phyloP scores from a whole-genome alignment of 352 stramenopile species.

The Globisporangium apiculatum region DNA sequence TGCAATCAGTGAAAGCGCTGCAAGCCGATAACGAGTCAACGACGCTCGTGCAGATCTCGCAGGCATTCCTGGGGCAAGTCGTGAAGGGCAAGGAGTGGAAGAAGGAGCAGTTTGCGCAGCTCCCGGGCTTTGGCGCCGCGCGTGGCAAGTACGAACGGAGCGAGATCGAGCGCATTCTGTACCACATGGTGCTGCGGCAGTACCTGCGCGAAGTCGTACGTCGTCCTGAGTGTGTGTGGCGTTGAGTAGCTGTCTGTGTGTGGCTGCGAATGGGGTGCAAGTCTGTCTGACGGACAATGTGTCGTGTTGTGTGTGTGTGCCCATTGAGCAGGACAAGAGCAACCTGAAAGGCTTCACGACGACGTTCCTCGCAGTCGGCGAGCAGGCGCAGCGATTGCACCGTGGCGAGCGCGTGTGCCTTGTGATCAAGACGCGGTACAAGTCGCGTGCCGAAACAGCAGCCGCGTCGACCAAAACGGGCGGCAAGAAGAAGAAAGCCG shows the following conservation, averaged over 20 bases:
- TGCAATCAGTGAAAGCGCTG: slow-evolving; percentile 42
- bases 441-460: slow-evolving; percentile 19
- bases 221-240: not conserved
- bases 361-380: slow-evolving; percentile 63
- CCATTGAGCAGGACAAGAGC: slow-evolving; percentile 45
- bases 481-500: slow-evolving; percentile 26
- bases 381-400: slow-evolving; percentile 40
- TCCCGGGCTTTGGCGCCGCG: slow-evolving; percentile 56
- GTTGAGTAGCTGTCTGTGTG: no score
- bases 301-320: not conserved
- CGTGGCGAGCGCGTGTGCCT: slow-evolving; percentile 69
- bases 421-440: slow-evolving; percentile 71
- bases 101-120: slow-evolving; percentile 46
- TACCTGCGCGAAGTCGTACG: slow-evolving; percentile 68
- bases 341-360: slow-evolving; percentile 82
- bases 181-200: slow-evolving; percentile 84
- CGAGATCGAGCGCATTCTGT: slow-evolving; percentile 80
- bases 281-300: not conserved
- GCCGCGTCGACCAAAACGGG: slow-evolving; percentile 13
- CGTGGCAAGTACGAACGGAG: slow-evolving; percentile 69
- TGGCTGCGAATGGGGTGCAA: not conserved
- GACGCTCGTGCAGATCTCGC: slow-evolving; percentile 71
- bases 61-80: slow-evolving; percentile 59
- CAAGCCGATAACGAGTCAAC: slow-evolving; percentile 48
- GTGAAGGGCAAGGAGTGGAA: slow-evolving; percentile 72